Evolutionary conservation across 164 flowering plant genomes (phyloP).

Genomic region (Piper longum): DNA sequence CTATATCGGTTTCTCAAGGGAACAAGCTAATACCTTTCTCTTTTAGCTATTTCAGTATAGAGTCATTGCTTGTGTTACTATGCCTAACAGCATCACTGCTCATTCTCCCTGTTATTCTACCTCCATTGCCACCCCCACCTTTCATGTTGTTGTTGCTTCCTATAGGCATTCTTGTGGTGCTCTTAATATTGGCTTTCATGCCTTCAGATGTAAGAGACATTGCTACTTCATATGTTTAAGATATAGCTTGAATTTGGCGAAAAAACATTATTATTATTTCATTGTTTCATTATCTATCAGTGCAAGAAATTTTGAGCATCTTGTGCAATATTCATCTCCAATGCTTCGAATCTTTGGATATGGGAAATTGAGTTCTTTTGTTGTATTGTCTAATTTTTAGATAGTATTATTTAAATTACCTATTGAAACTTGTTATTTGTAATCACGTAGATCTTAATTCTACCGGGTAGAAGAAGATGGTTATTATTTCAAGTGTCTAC

Average conservation of each 20-base stretch:
- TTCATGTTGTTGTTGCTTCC: constrained; percentile 71
- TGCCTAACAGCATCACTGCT: constrained; percentile 56
- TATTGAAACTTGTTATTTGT: too few species aligned
- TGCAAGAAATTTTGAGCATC: too few species aligned
- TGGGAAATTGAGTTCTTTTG: too few species aligned
- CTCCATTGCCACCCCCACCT: constrained; percentile 93
- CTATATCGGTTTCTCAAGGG: constrained; percentile 15
- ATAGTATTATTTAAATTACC: too few species aligned
- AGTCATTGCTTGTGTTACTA: constrained; percentile 42
- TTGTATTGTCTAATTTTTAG: too few species aligned
- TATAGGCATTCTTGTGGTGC: constrained; percentile 47
- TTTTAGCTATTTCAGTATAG: constrained; percentile 44
- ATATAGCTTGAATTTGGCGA: neutral
- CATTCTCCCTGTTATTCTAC: constrained; percentile 63
- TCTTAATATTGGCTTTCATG: constrained; percentile 59
- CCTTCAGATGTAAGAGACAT: constrained; percentile 43
- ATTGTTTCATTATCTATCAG: too few species aligned
- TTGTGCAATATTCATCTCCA: too few species aligned
- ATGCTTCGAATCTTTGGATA: too few species aligned
- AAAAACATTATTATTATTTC: too few species aligned
- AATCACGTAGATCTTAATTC: too few species aligned
- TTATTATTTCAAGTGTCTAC: too few species aligned
- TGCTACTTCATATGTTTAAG: constrained; percentile 30
- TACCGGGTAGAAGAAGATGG: too few species aligned
- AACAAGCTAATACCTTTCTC: constrained; percentile 16